These are phyloP conservation scores for Canariomyces notabilis DNA, from an alignment of 2,329 filamentous ascomycete genomes.

Conservation along the genomic window DNA sequence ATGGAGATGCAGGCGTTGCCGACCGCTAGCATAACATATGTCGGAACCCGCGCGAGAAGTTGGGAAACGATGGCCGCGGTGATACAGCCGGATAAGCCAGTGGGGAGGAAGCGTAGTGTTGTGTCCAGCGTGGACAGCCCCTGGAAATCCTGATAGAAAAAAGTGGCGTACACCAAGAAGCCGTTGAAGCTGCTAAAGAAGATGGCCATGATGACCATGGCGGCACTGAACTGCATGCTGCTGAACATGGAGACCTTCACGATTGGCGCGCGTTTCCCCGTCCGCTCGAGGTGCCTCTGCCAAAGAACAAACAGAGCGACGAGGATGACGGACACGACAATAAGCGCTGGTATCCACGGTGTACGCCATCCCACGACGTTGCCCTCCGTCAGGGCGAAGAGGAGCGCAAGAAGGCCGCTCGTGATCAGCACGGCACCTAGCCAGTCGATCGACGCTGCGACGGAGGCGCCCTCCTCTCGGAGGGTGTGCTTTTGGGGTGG, in stretches of 20 bases:
- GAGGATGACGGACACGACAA: conserved; percentile 53
- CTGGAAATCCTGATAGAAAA: conserved; percentile 65
- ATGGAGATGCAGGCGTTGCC: conserved; percentile 53
- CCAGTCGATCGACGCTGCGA: conserved; percentile 57
- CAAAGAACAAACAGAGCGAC: conserved; percentile 54
- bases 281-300: conserved; percentile 56
- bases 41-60: conserved; percentile 53
- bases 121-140: conserved; percentile 58
- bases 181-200: conserved; percentile 67
- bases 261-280: conserved; percentile 48
- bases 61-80: conserved; percentile 52
- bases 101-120: conserved; percentile 63
- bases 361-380: conserved; percentile 64
- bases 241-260: conserved; percentile 63
- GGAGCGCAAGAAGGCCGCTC: conserved; percentile 53
- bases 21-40: conserved; percentile 51
- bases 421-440: conserved; percentile 60
- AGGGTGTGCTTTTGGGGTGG: conserved; percentile 42
- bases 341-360: conserved; percentile 56
- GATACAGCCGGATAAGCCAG: conserved; percentile 54
- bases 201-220: conserved; percentile 59
- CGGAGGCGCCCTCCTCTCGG: conserved; percentile 25
- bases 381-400: conserved; percentile 64
- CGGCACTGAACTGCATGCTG: conserved; percentile 55
- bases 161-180: conserved; percentile 62